A percentile compares a stretch with the other conserved stretches of the same genome.
Evolutionary conservation across 2,329 filamentous ascomycete genomes (phyloP).

Genomic region (Corinectria fuckeliana): DNA sequence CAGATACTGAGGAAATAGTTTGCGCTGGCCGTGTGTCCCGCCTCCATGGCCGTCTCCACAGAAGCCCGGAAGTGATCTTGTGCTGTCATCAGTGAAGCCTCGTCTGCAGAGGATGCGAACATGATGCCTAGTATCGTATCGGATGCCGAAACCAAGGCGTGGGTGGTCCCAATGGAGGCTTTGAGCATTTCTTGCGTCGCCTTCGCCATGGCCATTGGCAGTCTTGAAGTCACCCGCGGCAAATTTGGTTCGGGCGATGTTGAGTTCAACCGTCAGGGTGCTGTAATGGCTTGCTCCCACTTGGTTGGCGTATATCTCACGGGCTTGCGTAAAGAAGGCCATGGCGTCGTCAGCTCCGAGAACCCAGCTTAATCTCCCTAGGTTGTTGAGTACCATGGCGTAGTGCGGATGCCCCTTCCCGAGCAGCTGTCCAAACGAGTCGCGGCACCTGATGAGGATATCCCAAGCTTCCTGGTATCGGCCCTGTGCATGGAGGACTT

Average conservation of each 20-base stretch:
- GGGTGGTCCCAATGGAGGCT: background rate
- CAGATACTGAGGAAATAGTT: background rate
- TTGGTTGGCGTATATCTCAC: background rate
- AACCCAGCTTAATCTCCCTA: background rate
- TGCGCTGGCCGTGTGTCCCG: background rate
- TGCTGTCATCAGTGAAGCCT: background rate
- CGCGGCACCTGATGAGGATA: background rate
- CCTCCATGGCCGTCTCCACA: background rate
- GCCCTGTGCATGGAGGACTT: background rate
- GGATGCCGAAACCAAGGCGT: background rate
- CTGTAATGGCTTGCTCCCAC: background rate
- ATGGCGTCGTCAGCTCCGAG: background rate
- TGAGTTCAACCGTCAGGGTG: background rate
- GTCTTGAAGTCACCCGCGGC: background rate
- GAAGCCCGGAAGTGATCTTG: background rate
- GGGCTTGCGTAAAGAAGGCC: background rate
- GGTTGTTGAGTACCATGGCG: background rate
- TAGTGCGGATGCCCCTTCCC: background rate
- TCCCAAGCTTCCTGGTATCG: background rate
- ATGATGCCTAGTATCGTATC: background rate
- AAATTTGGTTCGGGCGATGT: background rate
- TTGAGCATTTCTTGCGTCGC: background rate
- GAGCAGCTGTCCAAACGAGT: background rate
- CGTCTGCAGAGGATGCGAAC: background rate
- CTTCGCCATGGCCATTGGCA: background rate